Evolutionary conservation across 371 early-diverging fungal species (phyloP).

Genomic region (Saksenaea vasiformis): DNA sequence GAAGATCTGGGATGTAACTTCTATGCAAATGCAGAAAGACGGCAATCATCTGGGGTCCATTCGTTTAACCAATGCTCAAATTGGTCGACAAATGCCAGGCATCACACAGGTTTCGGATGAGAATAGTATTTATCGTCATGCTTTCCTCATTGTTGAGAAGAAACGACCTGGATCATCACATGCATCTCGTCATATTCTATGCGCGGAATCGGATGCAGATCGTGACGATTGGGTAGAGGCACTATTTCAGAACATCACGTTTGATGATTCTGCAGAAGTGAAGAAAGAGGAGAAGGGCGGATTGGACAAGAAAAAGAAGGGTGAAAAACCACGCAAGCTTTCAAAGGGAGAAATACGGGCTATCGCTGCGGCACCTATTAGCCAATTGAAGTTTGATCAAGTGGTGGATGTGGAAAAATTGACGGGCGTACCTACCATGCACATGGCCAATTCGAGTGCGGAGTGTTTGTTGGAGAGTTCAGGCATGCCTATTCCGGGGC

Average conservation of each 20-base stretch:
- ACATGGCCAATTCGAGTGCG: slow-evolving; percentile 6
- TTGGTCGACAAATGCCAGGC: slow-evolving; percentile 46
- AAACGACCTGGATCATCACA: slow-evolving; percentile 64
- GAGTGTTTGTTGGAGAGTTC: neutral
- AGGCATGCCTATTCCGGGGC: slow-evolving; percentile 6
- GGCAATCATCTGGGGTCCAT: slow-evolving; percentile 61
- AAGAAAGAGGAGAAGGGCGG: neutral
- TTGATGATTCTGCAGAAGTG: slow-evolving; percentile 18
- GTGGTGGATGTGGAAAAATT: slow-evolving; percentile 28
- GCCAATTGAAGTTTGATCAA: slow-evolving; percentile 29
- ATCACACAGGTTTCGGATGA: slow-evolving; percentile 8
- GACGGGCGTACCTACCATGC: slow-evolving; percentile 10
- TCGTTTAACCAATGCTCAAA: slow-evolving; percentile 48
- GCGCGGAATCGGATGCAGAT: slow-evolving; percentile 87
- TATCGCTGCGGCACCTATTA: slow-evolving; percentile 34
- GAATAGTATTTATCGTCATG: slow-evolving; percentile 73
- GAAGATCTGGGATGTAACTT: no score
- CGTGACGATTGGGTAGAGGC: slow-evolving; percentile 89
- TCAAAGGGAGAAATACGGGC: slow-evolving; percentile 44
- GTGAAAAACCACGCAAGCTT: slow-evolving; percentile 38
- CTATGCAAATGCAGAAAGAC: slow-evolving; percentile 53
- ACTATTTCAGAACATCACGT: slow-evolving; percentile 51
- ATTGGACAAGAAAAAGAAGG: slow-evolving; percentile 14
- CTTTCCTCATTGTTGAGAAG: slow-evolving; percentile 78
- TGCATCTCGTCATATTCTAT: slow-evolving; percentile 75